Evolutionary conservation across 2,329 filamentous ascomycete species (phyloP), one percentile per base, ranked within the genome.

Genomic region (Cadophora sp.): DNA sequence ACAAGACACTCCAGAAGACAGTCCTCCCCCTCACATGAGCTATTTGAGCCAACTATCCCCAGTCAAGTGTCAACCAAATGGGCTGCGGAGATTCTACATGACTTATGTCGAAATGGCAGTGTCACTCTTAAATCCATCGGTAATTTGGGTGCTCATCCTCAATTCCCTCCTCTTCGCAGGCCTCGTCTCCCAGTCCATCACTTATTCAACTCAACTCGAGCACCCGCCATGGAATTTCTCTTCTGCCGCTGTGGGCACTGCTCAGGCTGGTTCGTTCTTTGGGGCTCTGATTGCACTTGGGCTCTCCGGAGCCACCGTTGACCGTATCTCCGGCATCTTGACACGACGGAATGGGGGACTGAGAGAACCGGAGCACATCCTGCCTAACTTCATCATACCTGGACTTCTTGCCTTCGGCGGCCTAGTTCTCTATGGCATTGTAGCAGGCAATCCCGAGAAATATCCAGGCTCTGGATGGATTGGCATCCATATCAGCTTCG

Each of bases 331-430:
- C 41, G 41, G 41, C 41, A 45, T 45, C 14, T 45, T 45, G 16
- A 45, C 41, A 45, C 41, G 41, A 45, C 41, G 41, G 41, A 45
- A 45, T 45, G 41, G 41, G 41, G 41, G 41, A 45, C 41, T 45
- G 41, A 18, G 41, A n/a, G 41, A 45, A n/a, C 41, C 41, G 16
- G 41, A 45, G 41, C 41, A 45, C 16, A 45, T 45, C 41, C 41
- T 45, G 41, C 41, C 41, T 45, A 45, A 45, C 41, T 45, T 45
- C 41, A 45, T 45, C 18, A 18, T 45, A 45, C 41, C 41, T n/a
- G 41, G 41, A 4, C 41, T 45, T 45, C 41, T 45, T n/a, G 41
- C 16, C 41, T 45, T 45, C 16, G 41, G 41, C 18, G 41, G 41
- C 41, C n/a, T 45, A 16, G 41, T 45, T n/a, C 41, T 45, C 41